phyloP scores from a whole-genome alignment of 345 rosid genomes.

The Abelmoschus esculentus region DNA sequence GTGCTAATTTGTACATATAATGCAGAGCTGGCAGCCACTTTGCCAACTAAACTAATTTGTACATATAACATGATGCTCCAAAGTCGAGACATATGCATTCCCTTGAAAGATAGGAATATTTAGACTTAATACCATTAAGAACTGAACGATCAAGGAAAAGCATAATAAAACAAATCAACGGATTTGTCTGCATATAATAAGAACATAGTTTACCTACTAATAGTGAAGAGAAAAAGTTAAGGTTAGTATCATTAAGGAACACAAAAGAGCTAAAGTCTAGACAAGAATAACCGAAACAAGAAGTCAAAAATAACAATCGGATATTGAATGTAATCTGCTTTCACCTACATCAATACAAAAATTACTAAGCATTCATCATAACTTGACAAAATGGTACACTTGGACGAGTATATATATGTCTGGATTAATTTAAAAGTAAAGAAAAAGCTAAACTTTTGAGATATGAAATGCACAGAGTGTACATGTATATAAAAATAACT shows the following conservation, averaged over 20 bases:
- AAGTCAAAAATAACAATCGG: background rate
- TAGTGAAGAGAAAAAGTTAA: background rate
- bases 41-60: too few relatives aligned
- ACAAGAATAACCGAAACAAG: background rate
- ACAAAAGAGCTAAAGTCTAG: background rate
- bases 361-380: background rate
- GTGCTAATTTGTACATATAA: slow-evolving; percentile 54
- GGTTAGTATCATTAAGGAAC: background rate
- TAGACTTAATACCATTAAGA: background rate
- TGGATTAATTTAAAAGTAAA: background rate
- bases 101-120: background rate
- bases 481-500: background rate
- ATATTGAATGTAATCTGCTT: background rate
- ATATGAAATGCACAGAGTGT: background rate
- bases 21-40: slow-evolving; percentile 26
- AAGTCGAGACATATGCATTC: background rate
- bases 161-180: background rate
- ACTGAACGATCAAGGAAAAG: background rate
- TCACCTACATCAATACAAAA: background rate
- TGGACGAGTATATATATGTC: background rate
- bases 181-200: background rate
- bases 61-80: background rate
- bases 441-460: background rate
- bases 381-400: background rate
- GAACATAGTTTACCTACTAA: background rate